These are phyloP conservation scores for Leucaena leucocephala DNA, from an alignment of 306 rosid genomes.

Conservation along the genomic window DNA sequence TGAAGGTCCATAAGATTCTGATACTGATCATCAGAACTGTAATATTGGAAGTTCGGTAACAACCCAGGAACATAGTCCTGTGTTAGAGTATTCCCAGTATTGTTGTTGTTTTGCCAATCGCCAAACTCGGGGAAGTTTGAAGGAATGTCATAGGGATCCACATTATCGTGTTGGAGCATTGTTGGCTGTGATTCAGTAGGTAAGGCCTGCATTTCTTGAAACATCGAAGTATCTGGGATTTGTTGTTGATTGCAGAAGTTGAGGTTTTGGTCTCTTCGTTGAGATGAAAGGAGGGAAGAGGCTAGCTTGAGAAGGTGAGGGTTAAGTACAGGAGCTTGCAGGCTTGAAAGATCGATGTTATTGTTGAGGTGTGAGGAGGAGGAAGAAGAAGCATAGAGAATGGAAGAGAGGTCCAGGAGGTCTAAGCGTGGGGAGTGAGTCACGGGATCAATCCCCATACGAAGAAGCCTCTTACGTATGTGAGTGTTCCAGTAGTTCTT, in stretches of 20 bases:
- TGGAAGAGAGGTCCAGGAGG: slow-evolving; percentile 71
- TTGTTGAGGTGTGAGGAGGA: slow-evolving; percentile 18
- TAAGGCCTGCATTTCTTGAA: slow-evolving; percentile 35
- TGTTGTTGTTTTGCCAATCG: slow-evolving; percentile 45
- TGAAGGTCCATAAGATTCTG: slow-evolving; percentile 42
- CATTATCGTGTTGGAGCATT: slow-evolving; percentile 34
- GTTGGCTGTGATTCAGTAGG: not conserved
- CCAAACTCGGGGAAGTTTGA: slow-evolving; percentile 41
- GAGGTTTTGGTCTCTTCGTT: slow-evolving; percentile 38
- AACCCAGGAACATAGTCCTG: slow-evolving; percentile 39
- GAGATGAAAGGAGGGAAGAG: slow-evolving; percentile 62
- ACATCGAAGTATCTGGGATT: slow-evolving; percentile 22
- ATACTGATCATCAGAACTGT: slow-evolving; percentile 29
- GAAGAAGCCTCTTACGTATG: slow-evolving; percentile 82
- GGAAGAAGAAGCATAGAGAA: slow-evolving; percentile 58
- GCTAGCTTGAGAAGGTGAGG: slow-evolving; percentile 74
- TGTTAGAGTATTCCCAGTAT: slow-evolving; percentile 40
- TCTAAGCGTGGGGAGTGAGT: slow-evolving; percentile 87
- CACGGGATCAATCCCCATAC: slow-evolving; percentile 97
- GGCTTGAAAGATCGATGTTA: not conserved
- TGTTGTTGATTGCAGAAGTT: slow-evolving; percentile 38
- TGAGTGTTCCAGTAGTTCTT: slow-evolving; percentile 98
- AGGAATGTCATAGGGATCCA: slow-evolving; percentile 38
- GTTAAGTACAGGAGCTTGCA: slow-evolving; percentile 39
- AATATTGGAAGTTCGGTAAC: slow-evolving; percentile 43